These are phyloP conservation scores for Stemphylium lycopersici DNA, from an alignment of 2,329 filamentous ascomycete species.

Conservation along the genomic window DNA sequence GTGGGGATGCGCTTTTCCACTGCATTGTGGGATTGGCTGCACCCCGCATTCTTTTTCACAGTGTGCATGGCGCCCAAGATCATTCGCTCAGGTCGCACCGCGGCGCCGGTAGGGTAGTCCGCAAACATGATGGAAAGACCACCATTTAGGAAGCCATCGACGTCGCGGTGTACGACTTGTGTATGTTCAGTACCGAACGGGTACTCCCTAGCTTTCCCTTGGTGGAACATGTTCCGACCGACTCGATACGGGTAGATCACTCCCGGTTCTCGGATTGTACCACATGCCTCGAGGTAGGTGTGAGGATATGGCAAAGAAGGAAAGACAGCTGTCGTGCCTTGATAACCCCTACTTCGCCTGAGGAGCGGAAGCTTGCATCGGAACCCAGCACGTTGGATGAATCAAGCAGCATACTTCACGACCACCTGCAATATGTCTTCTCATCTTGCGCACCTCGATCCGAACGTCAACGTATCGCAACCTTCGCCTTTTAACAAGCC, in stretches of 20 bases:
- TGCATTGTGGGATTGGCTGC: slow-evolving; percentile 20
- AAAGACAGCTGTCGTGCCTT: neutral
- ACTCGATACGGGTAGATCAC: neutral
- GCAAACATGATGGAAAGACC: too few relatives aligned
- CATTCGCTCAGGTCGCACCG: slow-evolving; percentile 9
- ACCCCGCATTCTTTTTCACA: slow-evolving; percentile 31
- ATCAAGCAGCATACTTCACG: too few relatives aligned
- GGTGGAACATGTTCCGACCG: neutral
- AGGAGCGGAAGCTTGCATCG: neutral
- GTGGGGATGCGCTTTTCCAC: slow-evolving; percentile 19
- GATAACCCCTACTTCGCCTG: neutral
- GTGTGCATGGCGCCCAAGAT: slow-evolving; percentile 24
- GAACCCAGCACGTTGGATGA: too few relatives aligned
- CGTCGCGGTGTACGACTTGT: too few relatives aligned
- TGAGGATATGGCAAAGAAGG: neutral
- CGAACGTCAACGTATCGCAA: too few relatives aligned
- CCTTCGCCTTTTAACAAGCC: too few relatives aligned
- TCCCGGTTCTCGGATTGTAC: neutral
- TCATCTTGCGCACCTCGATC: too few relatives aligned
- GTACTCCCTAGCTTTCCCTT: neutral
- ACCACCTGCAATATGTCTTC: too few relatives aligned
- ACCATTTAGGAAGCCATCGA: too few relatives aligned
- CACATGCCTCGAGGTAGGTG: neutral
- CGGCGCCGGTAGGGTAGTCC: neutral
- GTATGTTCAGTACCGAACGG: too few relatives aligned